Conservation (phyloP, 371 early-diverging fungal species). For the Sanchytrium tribonematis region DNA sequence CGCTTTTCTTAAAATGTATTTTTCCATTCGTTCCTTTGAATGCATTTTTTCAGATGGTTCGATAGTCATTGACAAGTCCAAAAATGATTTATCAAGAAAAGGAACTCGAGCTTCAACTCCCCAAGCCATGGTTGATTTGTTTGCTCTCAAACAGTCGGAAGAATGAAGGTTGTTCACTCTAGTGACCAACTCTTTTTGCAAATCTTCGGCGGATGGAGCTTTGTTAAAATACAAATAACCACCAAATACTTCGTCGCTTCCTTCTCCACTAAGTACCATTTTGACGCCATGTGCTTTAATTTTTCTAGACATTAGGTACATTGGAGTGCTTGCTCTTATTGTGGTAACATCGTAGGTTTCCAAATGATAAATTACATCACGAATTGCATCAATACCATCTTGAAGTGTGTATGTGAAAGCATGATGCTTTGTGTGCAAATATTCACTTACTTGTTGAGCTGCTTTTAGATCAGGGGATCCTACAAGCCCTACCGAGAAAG, state of each 20-base stretch:
- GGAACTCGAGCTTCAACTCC: conserved; percentile 90
- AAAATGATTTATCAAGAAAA: conserved; percentile 60
- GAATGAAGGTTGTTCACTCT: conserved; percentile 81
- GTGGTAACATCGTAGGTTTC: conserved; percentile 98
- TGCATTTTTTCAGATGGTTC: conserved; percentile 36
- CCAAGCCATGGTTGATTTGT: conserved; percentile 95
- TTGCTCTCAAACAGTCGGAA: conserved; percentile 77
- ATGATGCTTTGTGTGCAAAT: conserved; percentile 66
- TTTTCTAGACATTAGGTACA: conserved; percentile 77
- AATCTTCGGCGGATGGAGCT: conserved; percentile 45
- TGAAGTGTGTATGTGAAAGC: conserved; percentile 75
- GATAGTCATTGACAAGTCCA: conserved; percentile 59
- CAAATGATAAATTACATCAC: conserved; percentile 74
- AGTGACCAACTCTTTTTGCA: conserved; percentile 57
- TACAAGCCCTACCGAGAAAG: conserved; percentile 76
- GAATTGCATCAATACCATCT: conserved; percentile 77
- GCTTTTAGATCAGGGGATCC: conserved; percentile 78
- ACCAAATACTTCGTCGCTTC: conserved; percentile 81
- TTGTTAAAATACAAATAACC: conserved; percentile 89
- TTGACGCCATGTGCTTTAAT: conserved; percentile 91
- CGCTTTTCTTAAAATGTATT: conserved; percentile 29
- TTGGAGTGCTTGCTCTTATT: conserved; percentile 79
- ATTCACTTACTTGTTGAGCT: conserved; percentile 59
- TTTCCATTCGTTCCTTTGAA: conserved; percentile 43
- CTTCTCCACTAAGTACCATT: conserved; percentile 91